These are phyloP conservation scores for Cladosporium sp. DNA, from an alignment of 2,329 filamentous ascomycete genomes.

Conservation along the genomic window DNA sequence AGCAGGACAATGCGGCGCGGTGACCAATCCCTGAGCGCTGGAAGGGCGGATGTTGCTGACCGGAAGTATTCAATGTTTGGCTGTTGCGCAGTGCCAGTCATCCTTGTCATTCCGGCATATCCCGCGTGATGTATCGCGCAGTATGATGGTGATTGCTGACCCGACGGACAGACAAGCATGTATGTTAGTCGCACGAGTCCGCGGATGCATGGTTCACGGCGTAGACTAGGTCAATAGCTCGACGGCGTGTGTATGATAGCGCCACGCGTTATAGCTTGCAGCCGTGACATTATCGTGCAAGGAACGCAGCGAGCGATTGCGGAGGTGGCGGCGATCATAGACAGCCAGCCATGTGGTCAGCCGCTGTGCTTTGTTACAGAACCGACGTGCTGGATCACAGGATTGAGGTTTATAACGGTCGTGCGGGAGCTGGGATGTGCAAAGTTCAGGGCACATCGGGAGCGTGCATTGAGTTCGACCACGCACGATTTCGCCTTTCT, in stretches of 20 bases:
- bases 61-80: conserved; percentile 1
- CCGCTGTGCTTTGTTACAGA: conserved; percentile 12
- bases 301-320: conserved; percentile 5
- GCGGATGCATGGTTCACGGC: not conserved
- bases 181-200: not conserved
- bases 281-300: not conserved
- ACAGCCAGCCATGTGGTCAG: conserved; percentile 16
- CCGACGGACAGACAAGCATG: not conserved
- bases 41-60: conserved; percentile 2
- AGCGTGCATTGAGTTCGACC: conserved; percentile 18
- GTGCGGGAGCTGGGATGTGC: conserved; percentile 1
- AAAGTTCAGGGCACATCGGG: conserved; percentile 18
- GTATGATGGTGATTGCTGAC: conserved; percentile 3
- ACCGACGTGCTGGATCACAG: conserved; percentile 17
- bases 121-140: conserved; percentile 15
- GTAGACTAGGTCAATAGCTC: not conserved
- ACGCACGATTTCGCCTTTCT: conserved; percentile 14
- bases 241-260: not conserved
- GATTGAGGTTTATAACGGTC: conserved; percentile 19
- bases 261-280: conserved; percentile 9
- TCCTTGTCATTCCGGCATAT: conserved; percentile 11
- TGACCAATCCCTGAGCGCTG: not conserved
- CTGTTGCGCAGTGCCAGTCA: conserved; percentile 15
- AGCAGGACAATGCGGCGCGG: conserved; percentile 4
- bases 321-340: conserved; percentile 10